Percentiles rank a stretch among this genome's conserved stretches.
phyloP scores from a whole-genome alignment of 75 land plant genomes.

The Adiantum capillusveneris region DNA sequence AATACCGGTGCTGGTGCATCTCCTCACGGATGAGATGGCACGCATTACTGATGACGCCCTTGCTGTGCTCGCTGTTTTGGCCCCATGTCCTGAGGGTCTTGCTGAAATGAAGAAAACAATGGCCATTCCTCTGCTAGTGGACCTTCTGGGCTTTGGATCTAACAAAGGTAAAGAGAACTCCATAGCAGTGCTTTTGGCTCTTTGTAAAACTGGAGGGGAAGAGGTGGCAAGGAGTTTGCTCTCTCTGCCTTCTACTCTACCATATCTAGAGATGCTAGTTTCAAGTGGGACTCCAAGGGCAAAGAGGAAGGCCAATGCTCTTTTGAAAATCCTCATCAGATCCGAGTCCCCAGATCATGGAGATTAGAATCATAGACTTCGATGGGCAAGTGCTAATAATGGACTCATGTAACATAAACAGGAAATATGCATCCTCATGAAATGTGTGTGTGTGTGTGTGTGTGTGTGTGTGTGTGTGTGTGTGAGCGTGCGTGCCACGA shows the following conservation, averaged over 20 bases:
- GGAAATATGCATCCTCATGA: too few species aligned
- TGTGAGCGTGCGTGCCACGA: too few species aligned
- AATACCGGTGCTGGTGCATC: conserved; percentile 41
- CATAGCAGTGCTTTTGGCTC: conserved; percentile 33
- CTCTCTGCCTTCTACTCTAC: conserved; percentile 32
- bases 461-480: too few species aligned
- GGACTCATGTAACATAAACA: too few species aligned
- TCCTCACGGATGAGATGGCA: conserved; percentile 38
- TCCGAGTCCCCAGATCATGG: too few species aligned
- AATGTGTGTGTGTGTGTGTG: too few species aligned
- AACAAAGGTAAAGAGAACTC: conserved; percentile 62
- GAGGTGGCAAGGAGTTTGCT: conserved; percentile 32
- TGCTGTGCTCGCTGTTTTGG: conserved; percentile 40
- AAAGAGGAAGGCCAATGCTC: too few species aligned
- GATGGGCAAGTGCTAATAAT: too few species aligned
- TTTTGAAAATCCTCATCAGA: too few species aligned
- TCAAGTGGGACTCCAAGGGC: conserved; percentile 38
- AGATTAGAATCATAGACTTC: too few species aligned
- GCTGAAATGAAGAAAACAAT: conserved; percentile 23
- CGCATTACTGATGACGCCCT: conserved; percentile 56
- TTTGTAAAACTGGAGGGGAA: conserved; percentile 48
- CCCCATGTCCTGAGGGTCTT: conserved; percentile 32
- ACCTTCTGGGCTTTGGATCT: conserved; percentile 46
- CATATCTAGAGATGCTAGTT: conserved; percentile 35
- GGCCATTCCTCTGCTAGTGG: conserved; percentile 36